These are phyloP conservation scores for Lentinula edodes DNA, from an alignment of 768 basidiomycete genomes.

Conservation along the genomic window DNA sequence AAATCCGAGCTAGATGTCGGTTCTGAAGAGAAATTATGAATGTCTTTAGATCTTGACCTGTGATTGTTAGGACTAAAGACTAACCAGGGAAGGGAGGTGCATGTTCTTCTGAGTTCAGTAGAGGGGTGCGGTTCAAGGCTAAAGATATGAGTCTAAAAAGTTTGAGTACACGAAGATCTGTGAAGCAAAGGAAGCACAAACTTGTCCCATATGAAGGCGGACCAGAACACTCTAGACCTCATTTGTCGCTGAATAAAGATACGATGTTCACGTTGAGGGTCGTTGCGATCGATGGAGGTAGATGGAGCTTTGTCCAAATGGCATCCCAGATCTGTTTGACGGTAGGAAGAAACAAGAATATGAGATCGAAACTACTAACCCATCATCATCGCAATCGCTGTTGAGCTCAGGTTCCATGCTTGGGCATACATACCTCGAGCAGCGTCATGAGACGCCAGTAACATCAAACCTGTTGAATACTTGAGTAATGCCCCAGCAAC, in stretches of 20 bases:
- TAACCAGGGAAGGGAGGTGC: conserved; percentile 6
- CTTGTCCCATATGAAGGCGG: conserved; percentile 10
- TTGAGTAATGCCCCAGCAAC: neutral
- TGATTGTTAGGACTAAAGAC: neutral
- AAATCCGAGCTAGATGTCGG: neutral
- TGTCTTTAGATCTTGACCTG: neutral
- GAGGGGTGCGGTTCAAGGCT: conserved; percentile 4
- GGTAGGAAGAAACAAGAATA: neutral
- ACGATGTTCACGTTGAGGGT: neutral
- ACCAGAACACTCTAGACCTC: conserved; percentile 7
- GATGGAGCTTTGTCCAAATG: conserved; percentile 3
- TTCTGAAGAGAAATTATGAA: neutral
- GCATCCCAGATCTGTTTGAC: conserved; percentile 6
- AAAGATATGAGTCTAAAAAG: conserved; percentile 7
- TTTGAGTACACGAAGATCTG: neutral
- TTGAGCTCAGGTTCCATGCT: conserved; percentile 7
- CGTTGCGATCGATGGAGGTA: neutral
- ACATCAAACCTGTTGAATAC: neutral
- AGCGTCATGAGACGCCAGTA: conserved; percentile 8
- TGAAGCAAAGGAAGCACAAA: neutral
- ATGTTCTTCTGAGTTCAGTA: neutral
- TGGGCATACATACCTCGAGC: conserved; percentile 7
- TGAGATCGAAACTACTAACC: neutral
- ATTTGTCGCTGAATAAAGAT: neutral
- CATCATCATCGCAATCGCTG: conserved; percentile 8